Percentiles rank a stretch among this genome's conserved stretches.
These are phyloP conservation scores for Yamadazyma philogaea DNA, from an alignment of 805 yeast species.

Conservation along the genomic window DNA sequence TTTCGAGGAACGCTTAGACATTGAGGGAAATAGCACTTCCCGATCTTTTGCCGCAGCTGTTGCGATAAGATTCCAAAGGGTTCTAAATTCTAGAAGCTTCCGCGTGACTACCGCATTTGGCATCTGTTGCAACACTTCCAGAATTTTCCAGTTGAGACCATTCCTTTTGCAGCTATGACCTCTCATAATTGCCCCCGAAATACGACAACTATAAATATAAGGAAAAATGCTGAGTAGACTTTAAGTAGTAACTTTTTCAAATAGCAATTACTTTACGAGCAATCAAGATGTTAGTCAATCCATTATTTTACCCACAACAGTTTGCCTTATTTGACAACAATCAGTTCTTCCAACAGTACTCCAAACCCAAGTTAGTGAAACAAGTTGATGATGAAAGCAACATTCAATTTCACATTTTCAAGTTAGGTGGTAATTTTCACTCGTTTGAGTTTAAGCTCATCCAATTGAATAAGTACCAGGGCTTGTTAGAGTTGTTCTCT, in stretches of 20 bases:
- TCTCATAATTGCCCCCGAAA: slow-evolving; percentile 2
- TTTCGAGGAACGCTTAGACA: background rate
- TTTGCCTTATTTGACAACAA: slow-evolving; percentile 5
- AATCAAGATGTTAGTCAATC: slow-evolving; percentile 16
- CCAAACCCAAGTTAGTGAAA: slow-evolving; percentile 31
- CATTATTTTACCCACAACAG: slow-evolving; percentile 14
- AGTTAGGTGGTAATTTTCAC: slow-evolving; percentile 31
- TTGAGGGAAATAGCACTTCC: background rate
- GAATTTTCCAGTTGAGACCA: slow-evolving; percentile 8
- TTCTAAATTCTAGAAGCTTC: slow-evolving; percentile 5
- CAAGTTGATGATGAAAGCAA: slow-evolving; percentile 32
- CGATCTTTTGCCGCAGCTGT: background rate
- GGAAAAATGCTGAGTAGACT: background rate
- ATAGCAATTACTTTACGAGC: background rate
- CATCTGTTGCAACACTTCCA: slow-evolving; percentile 7
- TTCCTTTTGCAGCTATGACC: slow-evolving; percentile 3
- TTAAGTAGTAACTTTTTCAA: background rate
- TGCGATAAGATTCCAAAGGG: background rate
- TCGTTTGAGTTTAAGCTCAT: slow-evolving; percentile 29
- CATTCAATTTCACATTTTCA: slow-evolving; percentile 36
- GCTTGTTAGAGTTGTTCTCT: slow-evolving; percentile 30
- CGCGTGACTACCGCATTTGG: background rate
- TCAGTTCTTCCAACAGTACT: slow-evolving; percentile 8
- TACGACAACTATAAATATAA: slow-evolving; percentile 5
- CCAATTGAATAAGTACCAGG: slow-evolving; percentile 30